Base-by-base conservation (phyloP, 2,329 filamentous ascomycete species). In the Sarocladium kiliense region DNA sequence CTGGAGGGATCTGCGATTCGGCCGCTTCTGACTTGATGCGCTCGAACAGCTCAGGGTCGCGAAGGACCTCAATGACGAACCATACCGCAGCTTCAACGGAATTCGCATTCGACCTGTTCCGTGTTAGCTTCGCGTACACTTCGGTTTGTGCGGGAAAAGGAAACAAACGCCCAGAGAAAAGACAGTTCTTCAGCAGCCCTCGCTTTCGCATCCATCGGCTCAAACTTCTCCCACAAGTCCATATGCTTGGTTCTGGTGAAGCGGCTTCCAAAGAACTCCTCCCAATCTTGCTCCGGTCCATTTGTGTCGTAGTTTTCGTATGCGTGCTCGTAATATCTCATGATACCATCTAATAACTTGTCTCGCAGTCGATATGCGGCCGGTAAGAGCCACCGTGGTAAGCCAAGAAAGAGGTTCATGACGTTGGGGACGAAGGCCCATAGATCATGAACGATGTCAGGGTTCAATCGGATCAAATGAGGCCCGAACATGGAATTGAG, bases 231-330 rank as follows among this genome's bases (percentile, higher is more conserved):
- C 44, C 44, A 49, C 10, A 53, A 23, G 5, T 36, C 27, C 10
- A 16, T 10, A 2, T 55, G 23, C 36, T 42, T 54, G 11, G 5
- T 42, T 3, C 37, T 10, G 3, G n/a, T 54, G 23, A 16, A 58
- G 51, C 1, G 63, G 62, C n/a, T 71, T 26, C 34, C 67, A 65
- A 65, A 70, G 7, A 60, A 54, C 0, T 54, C 39, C 12, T 64
- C 61, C 12, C 44, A 37, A 1, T 53, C 55, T 25, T 49, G 9
- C 2, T 57, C 55, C 1, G 25, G 26, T 3, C 54, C 57, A 0
- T 60, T 44, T 58, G 58, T 61, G 51, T 65, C 59, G 34, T 62
- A 64, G 3, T 59, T 39, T 1, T 54, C 32, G 53, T 47, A 58
- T 2, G 62, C 58, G 2, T 55, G 44, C 7, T 45, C 21, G 19